Evolutionary conservation across 1,284 basidiomycete species (phyloP), one percentile per base, ranked within the genome.

Genomic region (Cutaneotrichosporon curvatum): DNA sequence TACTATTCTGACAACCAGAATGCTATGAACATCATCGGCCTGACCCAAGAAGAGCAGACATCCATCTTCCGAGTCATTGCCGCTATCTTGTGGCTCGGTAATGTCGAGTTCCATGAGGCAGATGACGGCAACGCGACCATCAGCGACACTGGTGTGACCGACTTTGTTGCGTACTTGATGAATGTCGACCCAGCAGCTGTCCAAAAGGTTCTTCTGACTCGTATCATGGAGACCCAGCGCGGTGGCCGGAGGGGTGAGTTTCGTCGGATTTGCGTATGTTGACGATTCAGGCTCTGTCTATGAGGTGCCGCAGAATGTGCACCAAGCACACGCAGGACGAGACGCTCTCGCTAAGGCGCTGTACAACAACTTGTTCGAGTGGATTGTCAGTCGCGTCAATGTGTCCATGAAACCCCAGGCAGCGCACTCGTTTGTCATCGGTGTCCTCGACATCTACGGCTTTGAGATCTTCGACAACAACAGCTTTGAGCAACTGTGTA

Each of bases 391-490:
- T 19, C 82, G 91, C 49, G 81, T 99, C 67, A 99, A 99, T 67
- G 74, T 87, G 19, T 96, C 92, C 5, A 95, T 99, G 90, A 92
- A 91, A 65, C 80, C 91, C 15, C 80, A 86, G 33, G 72, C 76
- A 39, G 73, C 81, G 9, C 76, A 81, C 37, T 77, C 84, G n/a
- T 88, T 91, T 53, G 78, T 97, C 46, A 89, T 99, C 55, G 95
- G 95, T 44, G 96, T 99, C 53, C 75, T 99, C 65, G 94, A 98
- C 75, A 97, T 97, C 60, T 95, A 94, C 47, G 70, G 92, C 8
- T 97, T 97, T 64, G 92, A 98, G 70, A 98, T 98, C 65, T 97
- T 97, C 68, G 63, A 90, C 83, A 87, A 96, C 71, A 99, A 99
- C 74, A 95, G 90, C 7, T 97, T 97, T 67, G 94, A 97, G 48